These are phyloP conservation scores for Cadophora malorum DNA, from an alignment of 2,329 filamentous ascomycete species.

Conservation along the genomic window DNA sequence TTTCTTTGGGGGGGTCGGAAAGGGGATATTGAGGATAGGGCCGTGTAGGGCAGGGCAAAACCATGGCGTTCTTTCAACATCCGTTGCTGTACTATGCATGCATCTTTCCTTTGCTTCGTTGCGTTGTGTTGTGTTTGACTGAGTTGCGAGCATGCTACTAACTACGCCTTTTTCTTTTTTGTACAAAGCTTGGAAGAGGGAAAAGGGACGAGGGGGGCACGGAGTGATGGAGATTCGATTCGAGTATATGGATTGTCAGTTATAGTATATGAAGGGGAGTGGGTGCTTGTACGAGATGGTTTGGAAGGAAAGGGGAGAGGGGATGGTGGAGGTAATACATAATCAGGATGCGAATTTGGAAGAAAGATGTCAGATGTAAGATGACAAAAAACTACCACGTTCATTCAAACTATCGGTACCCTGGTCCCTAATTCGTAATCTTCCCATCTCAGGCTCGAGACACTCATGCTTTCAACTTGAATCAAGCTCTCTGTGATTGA, in stretches of 20 bases:
- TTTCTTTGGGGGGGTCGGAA: not conserved
- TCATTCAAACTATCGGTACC: not conserved
- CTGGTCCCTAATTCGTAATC: too few species aligned
- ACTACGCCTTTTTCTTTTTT: not conserved
- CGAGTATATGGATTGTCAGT: conserved; percentile 3
- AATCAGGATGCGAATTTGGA: not conserved
- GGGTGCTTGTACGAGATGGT: not conserved
- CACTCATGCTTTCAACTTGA: too few species aligned
- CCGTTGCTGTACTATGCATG: too few species aligned
- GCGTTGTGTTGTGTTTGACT: too few species aligned
- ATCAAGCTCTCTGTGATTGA: too few species aligned
- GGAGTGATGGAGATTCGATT: not conserved
- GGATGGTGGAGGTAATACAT: conserved; percentile 7
- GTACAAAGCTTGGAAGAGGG: not conserved
- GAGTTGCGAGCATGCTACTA: not conserved
- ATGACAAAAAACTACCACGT: not conserved
- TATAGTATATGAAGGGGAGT: not conserved
- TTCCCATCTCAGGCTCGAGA: too few species aligned
- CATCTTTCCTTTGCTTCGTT: too few species aligned
- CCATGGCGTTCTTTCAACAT: too few species aligned
- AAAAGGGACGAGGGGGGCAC: not conserved
- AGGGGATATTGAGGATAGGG: too few species aligned
- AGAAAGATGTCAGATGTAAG: not conserved
- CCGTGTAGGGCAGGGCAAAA: not conserved
- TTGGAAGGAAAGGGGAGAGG: not conserved